A percentile compares a stretch with the other conserved stretches of the same genome.
Conservation (phyloP, 345 rosid species). For the Moricandia arvensis region DNA sequence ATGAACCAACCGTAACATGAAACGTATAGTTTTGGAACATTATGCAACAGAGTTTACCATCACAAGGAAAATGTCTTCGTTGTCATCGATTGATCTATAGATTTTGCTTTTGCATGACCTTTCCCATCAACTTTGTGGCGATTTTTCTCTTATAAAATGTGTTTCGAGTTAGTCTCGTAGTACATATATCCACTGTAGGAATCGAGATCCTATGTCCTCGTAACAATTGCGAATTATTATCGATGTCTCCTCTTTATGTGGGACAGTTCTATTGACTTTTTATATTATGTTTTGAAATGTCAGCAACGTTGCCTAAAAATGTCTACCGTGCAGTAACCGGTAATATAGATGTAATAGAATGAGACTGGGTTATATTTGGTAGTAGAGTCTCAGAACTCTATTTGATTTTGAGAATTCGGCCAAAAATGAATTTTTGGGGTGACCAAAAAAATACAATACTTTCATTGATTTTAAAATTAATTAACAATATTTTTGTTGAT, state of each 20-base stretch:
- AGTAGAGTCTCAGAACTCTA: too few species aligned
- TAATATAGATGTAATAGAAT: background rate
- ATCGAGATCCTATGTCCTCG: conserved; percentile 34
- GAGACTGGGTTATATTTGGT: too few species aligned
- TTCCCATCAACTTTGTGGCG: conserved; percentile 57
- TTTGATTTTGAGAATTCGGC: too few species aligned
- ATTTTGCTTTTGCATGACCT: conserved; percentile 34
- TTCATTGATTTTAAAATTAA: too few species aligned
- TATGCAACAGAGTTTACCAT: conserved; percentile 34
- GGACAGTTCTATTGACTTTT: background rate
- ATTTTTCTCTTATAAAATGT: conserved; percentile 42
- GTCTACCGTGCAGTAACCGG: background rate
- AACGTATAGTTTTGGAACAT: conserved; percentile 41
- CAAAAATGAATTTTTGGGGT: background rate
- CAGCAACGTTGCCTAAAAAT: background rate
- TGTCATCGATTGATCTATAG: conserved; percentile 35
- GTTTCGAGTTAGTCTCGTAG: conserved; percentile 38
- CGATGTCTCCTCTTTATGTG: conserved; percentile 33
- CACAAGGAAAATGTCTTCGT: conserved; percentile 36
- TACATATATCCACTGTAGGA: conserved; percentile 29
- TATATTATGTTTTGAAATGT: conserved; percentile 10
- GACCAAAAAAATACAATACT: too few species aligned
- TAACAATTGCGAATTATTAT: conserved; percentile 33
- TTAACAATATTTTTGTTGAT: too few species aligned
- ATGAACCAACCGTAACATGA: conserved; percentile 47